A percentile compares a stretch with the other conserved stretches of the same genome.
These are phyloP conservation scores for Macroventuria anomochaeta DNA, from an alignment of 2,329 filamentous ascomycete species.

Conservation along the genomic window DNA sequence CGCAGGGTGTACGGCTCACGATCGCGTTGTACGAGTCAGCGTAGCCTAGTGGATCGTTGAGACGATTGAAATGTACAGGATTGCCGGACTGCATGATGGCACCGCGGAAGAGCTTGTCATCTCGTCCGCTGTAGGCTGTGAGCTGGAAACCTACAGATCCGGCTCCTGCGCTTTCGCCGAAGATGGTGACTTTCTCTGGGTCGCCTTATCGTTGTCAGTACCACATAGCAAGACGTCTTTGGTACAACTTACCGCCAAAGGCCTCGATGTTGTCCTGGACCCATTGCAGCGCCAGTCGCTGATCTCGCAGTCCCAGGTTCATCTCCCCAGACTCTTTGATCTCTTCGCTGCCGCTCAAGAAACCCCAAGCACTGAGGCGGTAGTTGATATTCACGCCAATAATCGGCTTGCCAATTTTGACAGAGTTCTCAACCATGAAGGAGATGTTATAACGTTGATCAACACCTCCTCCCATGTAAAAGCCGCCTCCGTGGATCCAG, in stretches of 20 bases:
- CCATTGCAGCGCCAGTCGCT: slow-evolving; percentile 56
- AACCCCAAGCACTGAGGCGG: slow-evolving; percentile 67
- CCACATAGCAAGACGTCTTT: slow-evolving; percentile 29
- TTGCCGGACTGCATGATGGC: slow-evolving; percentile 56
- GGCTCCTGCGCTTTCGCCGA: slow-evolving; percentile 54
- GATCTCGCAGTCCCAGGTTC: slow-evolving; percentile 55
- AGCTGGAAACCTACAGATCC: slow-evolving; percentile 54
- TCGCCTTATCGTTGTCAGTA: slow-evolving; percentile 46
- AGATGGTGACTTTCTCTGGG: slow-evolving; percentile 53
- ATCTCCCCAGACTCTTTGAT: slow-evolving; percentile 53
- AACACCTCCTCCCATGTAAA: slow-evolving; percentile 56
- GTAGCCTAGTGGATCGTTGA: slow-evolving; percentile 27
- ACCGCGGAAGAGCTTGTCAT: slow-evolving; percentile 56
- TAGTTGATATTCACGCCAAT: slow-evolving; percentile 57
- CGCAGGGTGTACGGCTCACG: slow-evolving; percentile 34
- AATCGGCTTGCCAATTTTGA: slow-evolving; percentile 56
- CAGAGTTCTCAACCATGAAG: slow-evolving; percentile 56
- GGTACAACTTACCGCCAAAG: slow-evolving; percentile 50
- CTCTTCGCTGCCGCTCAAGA: slow-evolving; percentile 58
- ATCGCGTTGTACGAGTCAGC: slow-evolving; percentile 30
- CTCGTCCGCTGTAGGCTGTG: slow-evolving; percentile 56
- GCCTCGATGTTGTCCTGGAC: slow-evolving; percentile 52
- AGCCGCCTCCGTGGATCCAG: slow-evolving; percentile 63
- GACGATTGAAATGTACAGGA: slow-evolving; percentile 41
- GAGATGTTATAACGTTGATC: slow-evolving; percentile 61